Conservation (phyloP, 2,329 filamentous ascomycete species). For the Byssothecium circinans region DNA sequence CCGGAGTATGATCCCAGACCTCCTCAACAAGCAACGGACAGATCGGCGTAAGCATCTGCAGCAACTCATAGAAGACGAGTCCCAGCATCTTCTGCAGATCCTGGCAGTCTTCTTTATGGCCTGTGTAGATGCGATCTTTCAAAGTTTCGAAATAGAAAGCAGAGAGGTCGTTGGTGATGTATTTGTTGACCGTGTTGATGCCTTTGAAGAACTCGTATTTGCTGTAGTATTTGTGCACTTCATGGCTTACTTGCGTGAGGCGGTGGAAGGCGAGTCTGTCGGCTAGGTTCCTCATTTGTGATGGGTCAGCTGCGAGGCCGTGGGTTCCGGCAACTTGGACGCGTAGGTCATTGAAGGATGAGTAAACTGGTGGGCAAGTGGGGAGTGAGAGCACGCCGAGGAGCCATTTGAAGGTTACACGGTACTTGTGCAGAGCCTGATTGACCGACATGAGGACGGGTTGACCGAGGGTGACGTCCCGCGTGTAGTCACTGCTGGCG, state of each 20-base stretch:
- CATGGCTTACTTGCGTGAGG: constrained; percentile 64
- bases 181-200: constrained; percentile 72
- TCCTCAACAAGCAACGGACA: constrained; percentile 85
- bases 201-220: constrained; percentile 83
- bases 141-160: constrained; percentile 91
- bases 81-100: constrained; percentile 60
- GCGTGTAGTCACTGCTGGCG: constrained; percentile 87
- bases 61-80: constrained; percentile 68
- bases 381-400: constrained; percentile 64
- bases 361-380: constrained; percentile 32
- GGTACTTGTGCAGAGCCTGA: constrained; percentile 78
- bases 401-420: constrained; percentile 87
- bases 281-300: constrained; percentile 18
- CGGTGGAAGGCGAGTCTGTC: constrained; percentile 74
- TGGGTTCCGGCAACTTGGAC: constrained; percentile 8
- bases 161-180: constrained; percentile 80
- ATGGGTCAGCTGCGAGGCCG: constrained; percentile 5
- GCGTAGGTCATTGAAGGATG: constrained; percentile 24
- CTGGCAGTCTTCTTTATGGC: constrained; percentile 64
- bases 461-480: constrained; percentile 80
- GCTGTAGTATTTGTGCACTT: constrained; percentile 66
- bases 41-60: constrained; percentile 79
- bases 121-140: constrained; percentile 91
- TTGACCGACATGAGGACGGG: constrained; percentile 77
- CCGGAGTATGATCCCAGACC: constrained; percentile 76